These are phyloP conservation scores for Periconia sp. DNA, from an alignment of 2,329 filamentous ascomycete species.

Conservation along the genomic window DNA sequence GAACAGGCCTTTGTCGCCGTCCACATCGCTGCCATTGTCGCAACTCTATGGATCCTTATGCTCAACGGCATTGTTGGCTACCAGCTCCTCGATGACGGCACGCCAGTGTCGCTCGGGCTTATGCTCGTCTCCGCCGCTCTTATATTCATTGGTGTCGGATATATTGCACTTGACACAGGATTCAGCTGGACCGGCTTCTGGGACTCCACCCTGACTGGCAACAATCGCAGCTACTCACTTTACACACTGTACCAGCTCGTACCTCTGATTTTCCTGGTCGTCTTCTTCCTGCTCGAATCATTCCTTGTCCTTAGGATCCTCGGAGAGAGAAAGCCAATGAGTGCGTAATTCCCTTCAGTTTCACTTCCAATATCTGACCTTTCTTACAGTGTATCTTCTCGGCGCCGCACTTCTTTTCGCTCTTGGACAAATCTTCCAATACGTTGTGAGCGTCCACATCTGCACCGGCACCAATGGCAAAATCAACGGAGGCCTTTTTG, in stretches of 20 bases:
- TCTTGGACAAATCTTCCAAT: conserved; percentile 94
- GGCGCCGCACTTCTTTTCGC: conserved; percentile 82
- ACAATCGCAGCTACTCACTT: conserved; percentile 77
- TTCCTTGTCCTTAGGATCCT: conserved; percentile 85
- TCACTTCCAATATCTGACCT: conserved; percentile 19
- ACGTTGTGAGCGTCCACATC: conserved; percentile 88
- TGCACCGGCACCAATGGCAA: conserved; percentile 82
- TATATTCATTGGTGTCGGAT: conserved; percentile 89
- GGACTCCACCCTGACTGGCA: conserved; percentile 55
- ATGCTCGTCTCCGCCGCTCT: conserved; percentile 72
- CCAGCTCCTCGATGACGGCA: conserved; percentile 93
- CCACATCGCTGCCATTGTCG: conserved; percentile 87
- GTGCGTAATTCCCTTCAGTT: conserved; percentile 53
- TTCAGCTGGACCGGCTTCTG: conserved; percentile 85
- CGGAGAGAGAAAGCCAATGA: conserved; percentile 89
- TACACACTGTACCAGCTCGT: conserved; percentile 94
- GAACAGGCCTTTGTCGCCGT: conserved; percentile 82
- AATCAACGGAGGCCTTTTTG: conserved; percentile 91
- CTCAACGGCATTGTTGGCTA: conserved; percentile 92
- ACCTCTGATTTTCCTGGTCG: conserved; percentile 85
- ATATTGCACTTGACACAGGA: conserved; percentile 93
- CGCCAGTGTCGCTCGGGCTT: conserved; percentile 78
- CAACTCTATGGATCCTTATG: conserved; percentile 88
- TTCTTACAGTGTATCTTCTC: conserved; percentile 70
- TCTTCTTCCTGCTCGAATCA: conserved; percentile 83